phyloP scores from a whole-genome alignment of 2,329 filamentous ascomycete species.

The Colletotrichum sp. region DNA sequence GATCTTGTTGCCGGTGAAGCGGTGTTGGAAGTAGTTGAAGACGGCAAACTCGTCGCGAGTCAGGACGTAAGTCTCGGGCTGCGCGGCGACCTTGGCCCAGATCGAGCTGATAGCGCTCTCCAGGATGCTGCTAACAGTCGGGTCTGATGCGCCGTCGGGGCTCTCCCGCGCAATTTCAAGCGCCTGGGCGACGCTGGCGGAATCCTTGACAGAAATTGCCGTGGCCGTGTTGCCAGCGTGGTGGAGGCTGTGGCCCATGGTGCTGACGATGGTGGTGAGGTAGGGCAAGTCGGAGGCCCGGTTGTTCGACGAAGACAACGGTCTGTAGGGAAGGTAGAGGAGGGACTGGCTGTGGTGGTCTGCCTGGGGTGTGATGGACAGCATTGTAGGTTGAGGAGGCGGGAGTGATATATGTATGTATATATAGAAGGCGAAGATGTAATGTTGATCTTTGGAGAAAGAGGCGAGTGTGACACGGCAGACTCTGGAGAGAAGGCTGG shows the following conservation, averaged over 20 bases:
- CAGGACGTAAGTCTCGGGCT: constrained; percentile 76
- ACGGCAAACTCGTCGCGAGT: constrained; percentile 80
- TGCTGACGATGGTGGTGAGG: constrained; percentile 17
- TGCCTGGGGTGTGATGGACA: constrained; percentile 23
- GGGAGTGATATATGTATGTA: background rate
- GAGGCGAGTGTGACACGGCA: background rate
- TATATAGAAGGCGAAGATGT: constrained; percentile 1
- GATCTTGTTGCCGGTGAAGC: constrained; percentile 61
- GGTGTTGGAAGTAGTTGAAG: constrained; percentile 82
- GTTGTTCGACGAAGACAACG: constrained; percentile 1
- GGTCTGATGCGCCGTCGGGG: constrained; percentile 68
- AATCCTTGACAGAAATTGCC: constrained; percentile 11
- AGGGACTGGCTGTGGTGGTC: constrained; percentile 19
- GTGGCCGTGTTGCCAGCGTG: constrained; percentile 25
- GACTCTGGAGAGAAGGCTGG: background rate
- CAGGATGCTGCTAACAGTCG: constrained; percentile 67
- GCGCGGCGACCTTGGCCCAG: constrained; percentile 69
- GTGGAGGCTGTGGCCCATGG: constrained; percentile 16
- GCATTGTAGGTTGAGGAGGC: constrained; percentile 10
- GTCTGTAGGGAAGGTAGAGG: constrained; percentile 18
- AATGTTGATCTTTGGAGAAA: constrained; percentile 9
- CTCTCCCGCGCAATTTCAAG: constrained; percentile 79
- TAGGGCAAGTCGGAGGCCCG: constrained; percentile 13
- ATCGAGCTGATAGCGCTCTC: constrained; percentile 67
- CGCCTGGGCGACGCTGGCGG: constrained; percentile 64